Conservation (phyloP, 495 filamentous ascomycete genomes). For the Pyronema domesticum region DNA sequence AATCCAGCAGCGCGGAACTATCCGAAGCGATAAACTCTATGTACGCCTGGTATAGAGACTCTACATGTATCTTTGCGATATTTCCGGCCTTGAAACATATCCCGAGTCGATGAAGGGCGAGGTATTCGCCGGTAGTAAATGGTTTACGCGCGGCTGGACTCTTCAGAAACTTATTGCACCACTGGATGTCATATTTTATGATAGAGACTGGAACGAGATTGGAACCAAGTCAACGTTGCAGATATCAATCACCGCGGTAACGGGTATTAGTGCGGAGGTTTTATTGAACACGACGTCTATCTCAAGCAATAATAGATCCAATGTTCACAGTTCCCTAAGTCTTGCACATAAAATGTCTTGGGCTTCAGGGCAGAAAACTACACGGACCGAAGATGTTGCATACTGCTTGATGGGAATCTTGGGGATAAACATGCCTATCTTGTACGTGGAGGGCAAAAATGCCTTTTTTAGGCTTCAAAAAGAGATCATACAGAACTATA, state of each 20-base stretch:
- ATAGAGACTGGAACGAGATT: constrained; percentile 1
- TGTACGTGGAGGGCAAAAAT: no score
- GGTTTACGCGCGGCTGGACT: constrained; percentile 3
- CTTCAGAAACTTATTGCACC: constrained; percentile 3
- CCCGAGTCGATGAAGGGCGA: neutral
- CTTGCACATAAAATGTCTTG: neutral
- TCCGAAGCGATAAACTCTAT: constrained; percentile 24
- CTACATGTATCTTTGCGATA: constrained; percentile 24
- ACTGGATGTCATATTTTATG: neutral
- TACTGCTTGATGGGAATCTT: no score
- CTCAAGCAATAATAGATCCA: neutral
- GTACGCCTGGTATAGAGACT: constrained; percentile 25
- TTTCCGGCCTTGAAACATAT: constrained; percentile 7
- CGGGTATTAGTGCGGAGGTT: no score
- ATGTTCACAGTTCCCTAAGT: neutral
- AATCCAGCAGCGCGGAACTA: constrained; percentile 17
- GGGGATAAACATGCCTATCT: no score
- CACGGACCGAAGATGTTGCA: no score
- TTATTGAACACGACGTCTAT: no score
- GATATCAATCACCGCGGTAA: no score
- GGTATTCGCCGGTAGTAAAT: neutral
- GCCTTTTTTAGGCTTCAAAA: no score
- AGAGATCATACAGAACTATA: no score
- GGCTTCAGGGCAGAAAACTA: neutral
- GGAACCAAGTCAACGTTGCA: neutral